Percentiles rank a stretch among this genome's conserved stretches.
These are phyloP conservation scores for Iris macrosiphon DNA, from an alignment of 106 monocot genomes.

Conservation along the genomic window DNA sequence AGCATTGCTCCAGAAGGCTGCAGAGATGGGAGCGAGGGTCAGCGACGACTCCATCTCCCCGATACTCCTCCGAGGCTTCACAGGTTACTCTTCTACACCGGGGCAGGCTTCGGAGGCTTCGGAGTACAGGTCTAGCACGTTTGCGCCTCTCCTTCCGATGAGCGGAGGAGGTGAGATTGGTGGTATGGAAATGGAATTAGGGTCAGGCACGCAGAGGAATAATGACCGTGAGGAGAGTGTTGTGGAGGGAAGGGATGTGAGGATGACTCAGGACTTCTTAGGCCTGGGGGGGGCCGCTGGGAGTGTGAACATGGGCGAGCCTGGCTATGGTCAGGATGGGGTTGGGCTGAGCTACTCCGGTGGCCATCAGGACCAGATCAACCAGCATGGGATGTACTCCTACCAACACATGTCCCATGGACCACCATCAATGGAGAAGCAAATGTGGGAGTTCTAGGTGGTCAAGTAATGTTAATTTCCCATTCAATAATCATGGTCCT, in stretches of 20 bases:
- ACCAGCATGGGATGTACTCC: slow-evolving; percentile 21
- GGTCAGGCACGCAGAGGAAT: no score
- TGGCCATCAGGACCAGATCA: slow-evolving; percentile 15
- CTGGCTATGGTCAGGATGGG: slow-evolving; percentile 8
- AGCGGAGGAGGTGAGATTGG: slow-evolving; percentile 4
- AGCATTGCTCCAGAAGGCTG: slow-evolving; percentile 40
- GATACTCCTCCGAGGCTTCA: slow-evolving; percentile 30
- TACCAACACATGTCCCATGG: slow-evolving; percentile 13
- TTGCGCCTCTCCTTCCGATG: slow-evolving; percentile 4
- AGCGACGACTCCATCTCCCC: slow-evolving; percentile 47
- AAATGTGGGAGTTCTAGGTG: slow-evolving; percentile 32
- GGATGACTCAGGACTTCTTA: slow-evolving; percentile 43
- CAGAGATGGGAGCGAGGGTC: slow-evolving; percentile 34
- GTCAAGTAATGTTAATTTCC: no score
- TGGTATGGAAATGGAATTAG: no score
- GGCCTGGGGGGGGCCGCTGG: slow-evolving; percentile 25
- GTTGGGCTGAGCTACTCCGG: slow-evolving; percentile 12
- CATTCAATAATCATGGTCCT: no score
- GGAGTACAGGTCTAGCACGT: background rate
- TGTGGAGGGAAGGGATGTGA: slow-evolving; percentile 13
- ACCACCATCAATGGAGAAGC: slow-evolving; percentile 21
- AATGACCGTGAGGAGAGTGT: slow-evolving; percentile 4
- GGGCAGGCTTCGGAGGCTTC: slow-evolving; percentile 3
- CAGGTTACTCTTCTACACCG: slow-evolving; percentile 13
- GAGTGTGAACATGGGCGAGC: background rate